Evolutionary conservation across 768 basidiomycete genomes (phyloP).

Genomic region (Phaffia tasmanica): DNA sequence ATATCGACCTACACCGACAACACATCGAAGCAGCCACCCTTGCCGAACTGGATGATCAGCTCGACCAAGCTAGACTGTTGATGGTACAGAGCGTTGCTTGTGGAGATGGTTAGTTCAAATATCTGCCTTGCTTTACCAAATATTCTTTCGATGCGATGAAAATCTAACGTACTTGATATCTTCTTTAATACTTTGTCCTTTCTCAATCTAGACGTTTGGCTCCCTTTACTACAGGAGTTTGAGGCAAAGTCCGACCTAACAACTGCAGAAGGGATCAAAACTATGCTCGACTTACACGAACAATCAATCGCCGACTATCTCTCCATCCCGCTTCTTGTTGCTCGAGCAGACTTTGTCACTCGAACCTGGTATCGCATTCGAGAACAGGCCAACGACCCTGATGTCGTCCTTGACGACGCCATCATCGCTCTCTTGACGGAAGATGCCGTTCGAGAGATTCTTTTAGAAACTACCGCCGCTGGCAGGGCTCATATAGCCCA

Average conservation of each 20-base stretch:
- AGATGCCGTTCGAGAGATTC: conserved; percentile 51
- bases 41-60: conserved; percentile 51
- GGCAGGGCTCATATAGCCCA: conserved; percentile 54
- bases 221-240: conserved; percentile 54
- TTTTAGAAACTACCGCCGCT: conserved; percentile 48
- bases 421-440: conserved; percentile 48
- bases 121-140: background rate
- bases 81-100: conserved; percentile 39
- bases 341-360: conserved; percentile 54
- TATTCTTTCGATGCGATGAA: background rate
- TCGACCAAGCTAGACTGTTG: conserved; percentile 55
- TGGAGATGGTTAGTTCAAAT: conserved; percentile 15
- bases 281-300: conserved; percentile 52
- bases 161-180: background rate
- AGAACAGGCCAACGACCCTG: conserved; percentile 37
- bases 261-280: conserved; percentile 46
- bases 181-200: background rate
- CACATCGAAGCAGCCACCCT: conserved; percentile 54
- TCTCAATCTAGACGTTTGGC: conserved; percentile 53
- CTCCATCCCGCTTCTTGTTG: conserved; percentile 62
- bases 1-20: conserved; percentile 53
- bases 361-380: conserved; percentile 22
- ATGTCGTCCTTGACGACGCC: conserved; percentile 37
- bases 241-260: conserved; percentile 43
- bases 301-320: conserved; percentile 66